These are phyloP conservation scores for Leccinum subgranulosum DNA, from an alignment of 768 basidiomycete species.

Conservation along the genomic window DNA sequence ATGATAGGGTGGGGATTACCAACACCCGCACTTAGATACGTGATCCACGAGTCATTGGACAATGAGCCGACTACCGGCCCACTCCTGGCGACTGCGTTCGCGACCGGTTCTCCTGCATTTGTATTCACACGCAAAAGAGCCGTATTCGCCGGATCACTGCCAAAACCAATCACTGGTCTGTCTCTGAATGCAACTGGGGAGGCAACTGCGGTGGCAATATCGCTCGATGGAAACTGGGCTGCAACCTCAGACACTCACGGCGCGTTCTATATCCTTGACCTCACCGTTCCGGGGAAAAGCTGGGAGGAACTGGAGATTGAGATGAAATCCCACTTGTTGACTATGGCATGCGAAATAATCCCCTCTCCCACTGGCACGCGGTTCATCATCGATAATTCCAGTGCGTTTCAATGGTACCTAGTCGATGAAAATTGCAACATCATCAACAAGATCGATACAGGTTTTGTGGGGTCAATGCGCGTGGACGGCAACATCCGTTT, in stretches of 20 bases:
- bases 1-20: no score
- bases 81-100: not conserved
- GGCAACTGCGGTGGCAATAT: conserved; percentile 9
- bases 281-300: not conserved
- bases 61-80: no score
- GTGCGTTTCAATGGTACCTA: not conserved
- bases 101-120: conserved; percentile 4
- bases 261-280: conserved; percentile 9
- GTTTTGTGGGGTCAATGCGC: not conserved
- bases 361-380: conserved; percentile 9
- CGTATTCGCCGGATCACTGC: not conserved
- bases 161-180: not conserved
- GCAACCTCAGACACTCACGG: conserved; percentile 8
- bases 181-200: not conserved
- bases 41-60: no score
- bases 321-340: not conserved
- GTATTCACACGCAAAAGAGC: not conserved
- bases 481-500: no score
- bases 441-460: conserved; percentile 13
- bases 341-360: not conserved
- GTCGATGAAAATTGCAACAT: not conserved
- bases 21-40: no score
- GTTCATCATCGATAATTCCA: conserved; percentile 8
- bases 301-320: conserved; percentile 1
- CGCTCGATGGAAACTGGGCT: conserved; percentile 17